phyloP scores from a whole-genome alignment of 306 rosid species.

The Delonix regia region DNA sequence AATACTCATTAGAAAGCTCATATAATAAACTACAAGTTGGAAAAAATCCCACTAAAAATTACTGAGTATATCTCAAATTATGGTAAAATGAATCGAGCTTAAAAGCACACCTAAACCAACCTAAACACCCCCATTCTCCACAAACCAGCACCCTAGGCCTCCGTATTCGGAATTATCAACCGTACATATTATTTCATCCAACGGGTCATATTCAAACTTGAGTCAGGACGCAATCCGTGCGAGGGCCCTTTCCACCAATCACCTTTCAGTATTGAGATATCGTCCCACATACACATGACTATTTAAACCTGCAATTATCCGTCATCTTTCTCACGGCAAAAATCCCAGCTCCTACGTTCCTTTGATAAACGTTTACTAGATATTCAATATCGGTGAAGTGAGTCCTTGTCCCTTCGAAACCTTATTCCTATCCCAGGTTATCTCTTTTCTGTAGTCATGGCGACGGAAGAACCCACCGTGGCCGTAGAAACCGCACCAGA shows the following conservation, averaged over 20 bases:
- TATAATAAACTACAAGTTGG: slow-evolving; percentile 38
- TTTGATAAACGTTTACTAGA: not conserved
- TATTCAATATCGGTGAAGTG: slow-evolving; percentile 2
- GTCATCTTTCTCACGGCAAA: slow-evolving; percentile 49
- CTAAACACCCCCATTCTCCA: slow-evolving; percentile 4
- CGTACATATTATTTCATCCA: slow-evolving; percentile 61
- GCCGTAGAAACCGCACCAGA: slow-evolving; percentile 45
- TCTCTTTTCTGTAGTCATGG: slow-evolving; percentile 37
- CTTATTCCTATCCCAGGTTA: not conserved
- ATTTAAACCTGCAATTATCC: slow-evolving; percentile 62
- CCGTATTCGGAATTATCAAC: slow-evolving; percentile 29
- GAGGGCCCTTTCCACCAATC: slow-evolving; percentile 53
- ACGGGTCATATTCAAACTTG: slow-evolving; percentile 65
- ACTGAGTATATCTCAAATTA: slow-evolving; percentile 23
- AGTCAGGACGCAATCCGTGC: slow-evolving; percentile 59
- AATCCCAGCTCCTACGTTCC: slow-evolving; percentile 37
- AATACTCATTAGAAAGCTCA: slow-evolving; percentile 61
- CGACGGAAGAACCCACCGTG: slow-evolving; percentile 59
- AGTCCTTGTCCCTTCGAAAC: not conserved
- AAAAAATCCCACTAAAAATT: slow-evolving; percentile 35
- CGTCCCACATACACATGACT: slow-evolving; percentile 49
- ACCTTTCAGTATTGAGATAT: slow-evolving; percentile 44
- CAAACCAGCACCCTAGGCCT: slow-evolving; percentile 28
- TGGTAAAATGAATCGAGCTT: slow-evolving; percentile 48
- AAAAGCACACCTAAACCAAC: slow-evolving; percentile 74